These are phyloP conservation scores for Aspergillus leporis DNA, from an alignment of 495 filamentous ascomycete species.

Conservation along the genomic window DNA sequence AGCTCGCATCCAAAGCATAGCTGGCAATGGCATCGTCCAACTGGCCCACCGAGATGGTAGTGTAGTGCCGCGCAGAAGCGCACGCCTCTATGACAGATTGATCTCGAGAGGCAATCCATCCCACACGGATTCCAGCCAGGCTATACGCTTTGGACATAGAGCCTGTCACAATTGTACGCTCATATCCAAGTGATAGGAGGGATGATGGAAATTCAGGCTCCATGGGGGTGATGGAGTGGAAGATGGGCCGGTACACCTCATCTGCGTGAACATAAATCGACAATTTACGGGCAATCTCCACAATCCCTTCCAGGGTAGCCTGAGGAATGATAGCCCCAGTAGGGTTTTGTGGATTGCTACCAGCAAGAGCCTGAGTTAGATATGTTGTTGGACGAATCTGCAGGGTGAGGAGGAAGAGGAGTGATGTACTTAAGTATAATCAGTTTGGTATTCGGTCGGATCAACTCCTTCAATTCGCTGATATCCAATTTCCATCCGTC, in stretches of 20 bases:
- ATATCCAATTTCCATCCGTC: constrained; percentile 69
- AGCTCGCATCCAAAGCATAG: constrained; percentile 64
- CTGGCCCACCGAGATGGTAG: constrained; percentile 80
- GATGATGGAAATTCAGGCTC: constrained; percentile 64
- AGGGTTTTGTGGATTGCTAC: constrained; percentile 87
- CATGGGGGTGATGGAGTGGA: constrained; percentile 67
- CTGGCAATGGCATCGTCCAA: constrained; percentile 79
- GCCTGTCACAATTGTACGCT: constrained; percentile 69
- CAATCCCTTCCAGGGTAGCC: constrained; percentile 57
- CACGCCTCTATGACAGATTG: constrained; percentile 62
- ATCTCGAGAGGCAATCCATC: constrained; percentile 78
- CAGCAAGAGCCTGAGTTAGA: constrained; percentile 10
- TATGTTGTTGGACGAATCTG: not conserved
- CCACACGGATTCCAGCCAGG: constrained; percentile 77
- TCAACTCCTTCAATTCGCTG: constrained; percentile 63
- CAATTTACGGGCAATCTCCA: constrained; percentile 61
- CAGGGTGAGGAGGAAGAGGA: not conserved
- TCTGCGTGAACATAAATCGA: constrained; percentile 73
- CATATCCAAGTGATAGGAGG: constrained; percentile 69
- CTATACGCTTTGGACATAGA: constrained; percentile 88
- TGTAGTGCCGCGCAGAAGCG: constrained; percentile 73
- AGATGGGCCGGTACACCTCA: constrained; percentile 89
- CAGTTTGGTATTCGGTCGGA: constrained; percentile 74
- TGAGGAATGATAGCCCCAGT: constrained; percentile 72
- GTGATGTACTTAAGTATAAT: constrained; percentile 62